A percentile compares a stretch with the other conserved stretches of the same genome.
These are phyloP conservation scores for Mycosarcoma maydis DNA, from an alignment of 1,284 basidiomycete genomes.

Conservation along the genomic window DNA sequence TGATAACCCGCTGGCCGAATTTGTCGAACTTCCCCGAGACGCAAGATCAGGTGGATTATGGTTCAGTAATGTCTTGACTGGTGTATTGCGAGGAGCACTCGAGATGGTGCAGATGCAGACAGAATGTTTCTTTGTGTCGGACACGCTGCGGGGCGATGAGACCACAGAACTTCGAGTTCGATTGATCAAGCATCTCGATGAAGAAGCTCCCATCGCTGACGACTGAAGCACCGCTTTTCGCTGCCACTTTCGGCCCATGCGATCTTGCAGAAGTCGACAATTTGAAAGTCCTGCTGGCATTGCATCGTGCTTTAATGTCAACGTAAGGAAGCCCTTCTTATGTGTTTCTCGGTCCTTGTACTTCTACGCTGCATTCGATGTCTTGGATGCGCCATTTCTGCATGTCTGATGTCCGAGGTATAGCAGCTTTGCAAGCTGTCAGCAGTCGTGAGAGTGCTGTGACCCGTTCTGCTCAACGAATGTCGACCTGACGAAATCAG, in stretches of 20 bases:
- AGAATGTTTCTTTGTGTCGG: constrained; percentile 86
- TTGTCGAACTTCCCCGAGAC: constrained; percentile 94
- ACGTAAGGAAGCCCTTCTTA: neutral
- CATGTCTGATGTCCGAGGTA: neutral
- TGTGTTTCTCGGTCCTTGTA: constrained; percentile 1
- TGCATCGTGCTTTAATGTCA: neutral
- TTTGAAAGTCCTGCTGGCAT: too few relatives aligned
- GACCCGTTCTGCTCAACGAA: too few relatives aligned
- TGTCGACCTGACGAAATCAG: too few relatives aligned
- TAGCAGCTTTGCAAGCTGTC: too few relatives aligned
- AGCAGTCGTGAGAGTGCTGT: too few relatives aligned
- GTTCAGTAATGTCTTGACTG: constrained; percentile 96
- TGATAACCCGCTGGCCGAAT: constrained; percentile 96
- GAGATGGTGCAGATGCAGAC: constrained; percentile 99
- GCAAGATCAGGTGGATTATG: constrained; percentile 78
- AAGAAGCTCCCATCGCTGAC: constrained; percentile 73
- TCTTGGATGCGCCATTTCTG: too few relatives aligned
- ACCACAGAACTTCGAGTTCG: constrained; percentile 91
- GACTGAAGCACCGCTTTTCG: too few relatives aligned
- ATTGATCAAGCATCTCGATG: constrained; percentile 89
- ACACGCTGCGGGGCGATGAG: constrained; percentile 90
- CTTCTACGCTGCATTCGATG: constrained; percentile 2
- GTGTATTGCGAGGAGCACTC: constrained; percentile 88
- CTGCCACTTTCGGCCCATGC: too few relatives aligned
- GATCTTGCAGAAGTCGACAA: too few relatives aligned